These are phyloP conservation scores for Metarhizium brunneum DNA, from an alignment of 2,329 filamentous ascomycete species.

Conservation along the genomic window DNA sequence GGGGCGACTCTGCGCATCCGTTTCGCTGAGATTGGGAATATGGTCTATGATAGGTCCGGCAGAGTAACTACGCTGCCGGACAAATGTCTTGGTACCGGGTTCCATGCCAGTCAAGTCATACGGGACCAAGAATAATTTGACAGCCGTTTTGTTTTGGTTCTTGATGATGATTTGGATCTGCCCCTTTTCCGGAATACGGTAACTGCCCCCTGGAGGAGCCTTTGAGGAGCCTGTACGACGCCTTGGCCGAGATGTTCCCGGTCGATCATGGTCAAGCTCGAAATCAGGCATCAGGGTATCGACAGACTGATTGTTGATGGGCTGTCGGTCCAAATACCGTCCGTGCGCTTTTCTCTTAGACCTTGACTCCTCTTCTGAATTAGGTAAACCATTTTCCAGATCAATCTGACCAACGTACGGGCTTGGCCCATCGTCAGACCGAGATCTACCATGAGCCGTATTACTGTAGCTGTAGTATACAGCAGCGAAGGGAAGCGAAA, in stretches of 20 bases:
- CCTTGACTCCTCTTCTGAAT: slow-evolving; percentile 36
- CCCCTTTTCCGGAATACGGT: slow-evolving; percentile 86
- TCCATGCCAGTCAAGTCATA: slow-evolving; percentile 93
- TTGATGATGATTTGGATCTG: slow-evolving; percentile 97
- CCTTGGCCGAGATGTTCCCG: slow-evolving; percentile 29
- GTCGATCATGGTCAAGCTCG: slow-evolving; percentile 20
- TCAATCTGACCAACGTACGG: slow-evolving; percentile 94
- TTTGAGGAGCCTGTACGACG: slow-evolving; percentile 41
- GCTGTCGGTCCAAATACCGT: slow-evolving; percentile 29
- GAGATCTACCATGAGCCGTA: slow-evolving; percentile 52
- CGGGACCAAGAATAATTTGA: slow-evolving; percentile 89
- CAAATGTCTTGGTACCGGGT: slow-evolving; percentile 87
- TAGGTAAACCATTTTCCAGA: slow-evolving; percentile 68
- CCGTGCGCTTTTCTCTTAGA: slow-evolving; percentile 39
- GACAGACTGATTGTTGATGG: slow-evolving; percentile 18
- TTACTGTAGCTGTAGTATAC: slow-evolving; percentile 91
- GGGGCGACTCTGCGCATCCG: slow-evolving; percentile 42
- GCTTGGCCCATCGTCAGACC: slow-evolving; percentile 76
- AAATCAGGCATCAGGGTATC: slow-evolving; percentile 12
- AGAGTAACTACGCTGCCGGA: slow-evolving; percentile 89
- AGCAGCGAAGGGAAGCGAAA: slow-evolving; percentile 82
- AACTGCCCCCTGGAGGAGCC: slow-evolving; percentile 76
- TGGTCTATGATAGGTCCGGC: slow-evolving; percentile 75
- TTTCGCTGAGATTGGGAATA: slow-evolving; percentile 22
- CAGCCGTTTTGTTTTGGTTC: slow-evolving; percentile 95